Conservation (phyloP, 2,329 filamentous ascomycete species). For the Cladosporium sp. region DNA sequence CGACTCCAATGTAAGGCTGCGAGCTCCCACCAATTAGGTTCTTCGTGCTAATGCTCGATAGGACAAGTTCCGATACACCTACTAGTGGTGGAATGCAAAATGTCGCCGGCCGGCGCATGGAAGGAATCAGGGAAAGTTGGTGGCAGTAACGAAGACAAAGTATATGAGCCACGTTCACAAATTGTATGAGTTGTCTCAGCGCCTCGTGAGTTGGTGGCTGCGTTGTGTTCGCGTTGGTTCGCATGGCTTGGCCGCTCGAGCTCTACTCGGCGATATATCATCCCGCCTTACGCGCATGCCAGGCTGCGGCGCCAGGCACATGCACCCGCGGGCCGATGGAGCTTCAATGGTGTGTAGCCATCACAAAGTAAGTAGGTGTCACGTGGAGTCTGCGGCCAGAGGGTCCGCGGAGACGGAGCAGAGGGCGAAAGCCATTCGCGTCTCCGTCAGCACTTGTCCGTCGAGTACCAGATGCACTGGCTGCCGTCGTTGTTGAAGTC, state of each 20-base stretch:
- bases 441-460: background rate
- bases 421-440: background rate
- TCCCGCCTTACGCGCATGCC: background rate
- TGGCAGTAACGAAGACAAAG: too few species aligned
- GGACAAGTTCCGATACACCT: conserved; percentile 20
- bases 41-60: background rate
- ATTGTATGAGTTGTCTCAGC: too few species aligned
- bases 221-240: background rate
- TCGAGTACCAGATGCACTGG: background rate
- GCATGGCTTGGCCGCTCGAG: background rate
- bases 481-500: background rate
- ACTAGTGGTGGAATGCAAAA: background rate
- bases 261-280: too few species aligned
- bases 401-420: background rate
- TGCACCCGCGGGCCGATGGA: background rate
- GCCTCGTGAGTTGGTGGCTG: too few species aligned
- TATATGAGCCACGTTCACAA: too few species aligned
- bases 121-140: too few species aligned
- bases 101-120: too few species aligned
- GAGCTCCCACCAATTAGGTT: background rate
- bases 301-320: background rate
- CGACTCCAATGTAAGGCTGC: conserved; percentile 1
- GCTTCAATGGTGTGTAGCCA: background rate
- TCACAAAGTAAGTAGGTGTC: background rate
- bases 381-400: background rate